A percentile compares a stretch with the other conserved stretches of the same genome.
Conservation (phyloP, 1,284 basidiomycete species). For the Ustilago loliicola region DNA sequence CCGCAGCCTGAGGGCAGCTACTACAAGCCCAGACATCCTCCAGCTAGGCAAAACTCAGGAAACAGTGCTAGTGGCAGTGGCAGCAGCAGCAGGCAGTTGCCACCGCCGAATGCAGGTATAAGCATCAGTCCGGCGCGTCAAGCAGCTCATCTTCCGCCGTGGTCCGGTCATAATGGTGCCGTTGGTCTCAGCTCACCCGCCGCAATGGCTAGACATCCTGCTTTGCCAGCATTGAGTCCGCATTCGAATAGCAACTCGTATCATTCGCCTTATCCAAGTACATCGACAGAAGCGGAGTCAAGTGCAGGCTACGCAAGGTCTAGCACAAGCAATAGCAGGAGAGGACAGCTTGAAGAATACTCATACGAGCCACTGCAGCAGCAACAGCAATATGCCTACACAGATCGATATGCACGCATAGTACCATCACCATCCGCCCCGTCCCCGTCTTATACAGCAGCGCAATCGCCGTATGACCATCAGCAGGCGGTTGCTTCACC, state of each 20-base stretch:
- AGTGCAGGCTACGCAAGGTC: not conserved
- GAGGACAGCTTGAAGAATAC: not conserved
- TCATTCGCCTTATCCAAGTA: not conserved
- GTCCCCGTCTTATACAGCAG: not conserved
- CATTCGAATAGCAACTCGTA: not conserved
- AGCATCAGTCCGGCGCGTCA: slow-evolving; percentile 1
- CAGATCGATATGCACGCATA: not conserved
- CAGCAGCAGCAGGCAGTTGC: not conserved
- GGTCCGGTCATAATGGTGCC: not conserved
- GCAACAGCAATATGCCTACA: not conserved
- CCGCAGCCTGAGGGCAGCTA: not conserved
- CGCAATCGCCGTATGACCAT: not conserved
- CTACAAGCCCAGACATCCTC: not conserved
- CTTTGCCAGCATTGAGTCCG: not conserved
- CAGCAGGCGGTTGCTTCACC: not conserved
- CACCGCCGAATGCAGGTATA: not conserved
- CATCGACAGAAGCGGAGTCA: not conserved
- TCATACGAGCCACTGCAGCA: not conserved
- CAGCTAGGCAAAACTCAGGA: not conserved
- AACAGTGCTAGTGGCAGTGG: slow-evolving; percentile 5
- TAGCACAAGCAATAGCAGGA: not conserved
- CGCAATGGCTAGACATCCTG: not conserved
- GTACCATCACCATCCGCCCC: not conserved
- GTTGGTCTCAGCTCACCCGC: not conserved
- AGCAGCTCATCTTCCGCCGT: not conserved